A percentile compares a stretch with the other conserved stretches of the same genome.
These are phyloP conservation scores for Austroboletus niveus DNA, from an alignment of 1,284 basidiomycete species.

Conservation along the genomic window DNA sequence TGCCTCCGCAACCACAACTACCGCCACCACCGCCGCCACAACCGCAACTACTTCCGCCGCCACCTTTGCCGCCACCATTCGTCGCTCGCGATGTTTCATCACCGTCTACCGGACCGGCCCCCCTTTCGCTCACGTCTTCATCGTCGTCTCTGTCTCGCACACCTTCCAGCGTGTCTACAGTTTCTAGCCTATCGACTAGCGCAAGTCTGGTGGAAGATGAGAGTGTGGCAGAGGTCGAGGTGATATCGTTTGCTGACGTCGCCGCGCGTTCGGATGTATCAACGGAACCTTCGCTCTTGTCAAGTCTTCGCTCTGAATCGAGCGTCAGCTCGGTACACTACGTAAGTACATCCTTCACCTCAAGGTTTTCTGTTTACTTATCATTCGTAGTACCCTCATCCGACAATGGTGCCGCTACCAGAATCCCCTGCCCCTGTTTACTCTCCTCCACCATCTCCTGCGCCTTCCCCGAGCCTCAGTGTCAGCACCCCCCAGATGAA, in stretches of 20 bases:
- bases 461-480: conserved; percentile 53
- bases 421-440: conserved; percentile 31
- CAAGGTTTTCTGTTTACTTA: conserved; percentile 8
- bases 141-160: conserved; percentile 42
- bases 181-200: conserved; percentile 39
- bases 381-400: conserved; percentile 22
- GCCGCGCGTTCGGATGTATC: conserved; percentile 32
- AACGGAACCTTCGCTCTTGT: conserved; percentile 58
- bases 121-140: conserved; percentile 22
- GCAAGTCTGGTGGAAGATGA: background rate
- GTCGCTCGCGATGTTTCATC: conserved; percentile 18
- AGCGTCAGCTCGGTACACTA: conserved; percentile 31
- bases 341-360: conserved; percentile 28
- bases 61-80: background rate
- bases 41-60: background rate
- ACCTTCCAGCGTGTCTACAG: conserved; percentile 35
- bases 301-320: conserved; percentile 27
- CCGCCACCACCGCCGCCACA: too few species aligned
- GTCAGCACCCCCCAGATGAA: conserved; percentile 62
- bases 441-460: conserved; percentile 25
- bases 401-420: conserved; percentile 38
- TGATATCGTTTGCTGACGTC: conserved; percentile 29
- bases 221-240: conserved; percentile 32
- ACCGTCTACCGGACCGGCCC: conserved; percentile 30
- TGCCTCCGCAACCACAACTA: too few species aligned